Base-by-base conservation (phyloP, 768 basidiomycete genomes). In the Tulasnella sp. region DNA sequence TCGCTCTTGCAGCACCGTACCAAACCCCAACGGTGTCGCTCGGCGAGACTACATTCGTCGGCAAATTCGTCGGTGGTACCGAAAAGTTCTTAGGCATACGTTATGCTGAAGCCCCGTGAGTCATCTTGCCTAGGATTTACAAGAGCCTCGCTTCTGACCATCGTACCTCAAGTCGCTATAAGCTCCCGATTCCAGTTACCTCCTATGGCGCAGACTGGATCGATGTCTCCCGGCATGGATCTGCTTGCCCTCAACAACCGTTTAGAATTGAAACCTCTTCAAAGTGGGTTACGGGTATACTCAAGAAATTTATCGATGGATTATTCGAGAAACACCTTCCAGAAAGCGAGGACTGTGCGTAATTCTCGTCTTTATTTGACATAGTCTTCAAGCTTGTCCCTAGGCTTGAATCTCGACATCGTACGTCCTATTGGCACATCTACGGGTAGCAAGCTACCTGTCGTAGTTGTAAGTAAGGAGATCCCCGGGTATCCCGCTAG, bases 31-130 rank as follows among this genome's bases (percentile, higher is more conserved):
- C n/a, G n/a, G 19, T 40, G 19, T 20, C 39, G 19, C 39, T 40
- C 27, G 34, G 34, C 12, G 16, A 12, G 34, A 16, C 12, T 35
- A 35, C 12, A 16, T 16, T 12, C 34, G 16, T 12, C 34, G 34
- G 12, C 34, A 12, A 12, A 35, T 16, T 12, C 12, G 12, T 12
- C 34, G 12, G 34, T 12, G 12, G 12, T 35, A 16, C 12, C 34
- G 34, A 42, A 13, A 42, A 42, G 40, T 42, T 42, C 20, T 22
- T 42, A 42, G 40, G 40, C 15, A 42, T 42, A 12, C 40, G 15
- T 12, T 42, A 13, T 42, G 40, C 40, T 10, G 20, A 42, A 42
- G 40, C 40, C 10, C 40, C 40, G 40, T 42, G 40, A 42, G 40
- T 42, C 13, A 10, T 15, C 12, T 22, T 10, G 12, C 40, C 40